Evolutionary conservation across 768 basidiomycete species (phyloP), one percentile per base, ranked within the genome.

Genomic region (Neoboletus brunneissimus): DNA sequence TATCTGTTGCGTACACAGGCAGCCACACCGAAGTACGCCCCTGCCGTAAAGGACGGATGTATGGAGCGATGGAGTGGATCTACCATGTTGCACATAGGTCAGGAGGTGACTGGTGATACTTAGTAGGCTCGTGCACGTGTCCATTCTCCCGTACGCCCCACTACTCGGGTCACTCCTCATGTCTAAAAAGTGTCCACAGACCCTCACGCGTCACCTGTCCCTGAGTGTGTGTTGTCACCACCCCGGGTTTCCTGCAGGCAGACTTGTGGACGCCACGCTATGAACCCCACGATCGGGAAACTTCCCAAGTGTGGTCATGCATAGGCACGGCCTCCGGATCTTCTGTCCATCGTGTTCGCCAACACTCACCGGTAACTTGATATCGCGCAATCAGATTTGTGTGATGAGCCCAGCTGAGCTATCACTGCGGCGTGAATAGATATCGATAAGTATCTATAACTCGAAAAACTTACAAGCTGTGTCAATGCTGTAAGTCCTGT

Each of bases 311-410:
- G 20, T n/a, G 38, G 52, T 47, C 53, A 66, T 31, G 45, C 56
- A 49, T 29, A 16, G 2, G 47, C 61, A 66, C 43, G 64, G 48
- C 61, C 49, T 47, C 44, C 67, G 67, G 66, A 68, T 68, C 66
- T 58, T 60, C 53, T 44, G 23, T 38, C 18, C 60, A 57, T 57
- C 66, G 57, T 62, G 60, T 60, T 55, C 32, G 53, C 47, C 56
- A 51, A 31, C 46, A 31, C 56, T 61, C 53, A 6, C 34, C 58
- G 56, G 64, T n/a, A 47, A 56, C 59, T 45, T 58, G 61, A 51
- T 53, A 55, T 66, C 49, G 27, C 43, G 41, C 50, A 54, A 48
- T 55, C 47, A 32, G 48, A 57, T 55, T 43, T 54, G 54, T 29
- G 40, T 31, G 53, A 44, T 56, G 38, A 34, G 31, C 22, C 1